Base-by-base conservation (phyloP, 139 green algal genomes). In the Trebouxia sp. region DNA sequence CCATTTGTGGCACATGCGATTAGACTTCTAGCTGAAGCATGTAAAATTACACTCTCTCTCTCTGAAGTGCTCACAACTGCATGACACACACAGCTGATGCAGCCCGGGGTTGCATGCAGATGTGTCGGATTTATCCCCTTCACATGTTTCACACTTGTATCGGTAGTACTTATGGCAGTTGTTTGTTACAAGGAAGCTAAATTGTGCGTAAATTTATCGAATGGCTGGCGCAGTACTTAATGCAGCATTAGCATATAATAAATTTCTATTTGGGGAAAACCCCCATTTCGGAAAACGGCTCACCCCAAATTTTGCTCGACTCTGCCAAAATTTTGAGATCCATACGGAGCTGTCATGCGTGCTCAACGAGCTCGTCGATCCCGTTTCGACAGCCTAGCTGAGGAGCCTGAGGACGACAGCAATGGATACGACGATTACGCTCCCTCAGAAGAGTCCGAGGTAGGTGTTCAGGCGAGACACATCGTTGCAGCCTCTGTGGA, bases 151-250 rank as follows among this genome's bases (percentile, higher is more conserved):
- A 53, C 47, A 72, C 32, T 72, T 72, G 62, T 72, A 72, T 72
- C 32, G 32, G 8, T 43, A 45, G 62, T 72, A 72, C 62, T 72
- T 72, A 45, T 15, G 5, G 62, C 12, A 30, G 14, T 32, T 72
- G 35, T 72, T 45, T 32, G 42, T 45, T 72, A 72, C 62, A 72
- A 43, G 32, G 35, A 72, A 72, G 9, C 62, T 72, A 72, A 72
- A 72, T 72, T 32, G 32, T 37, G 11, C 43, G 32, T 26, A 70
- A 28, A 67, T 67, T 24, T 42, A 28, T 6, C 37, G 62, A 35
- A 35, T 37, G 62, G 62, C 28, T 72, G 42, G 35, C 15, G 12
- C 5, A 28, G 32, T 72, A 72, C 32, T 5, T 45, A 45, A 66
- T 37, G 35, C n/a, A n/a, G n/a, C n/a, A n/a, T n/a, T n/a, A n/a